Conservation (phyloP, 192 early-diverging fungal genomes). For the Tieghemiomyces parasiticus region DNA sequence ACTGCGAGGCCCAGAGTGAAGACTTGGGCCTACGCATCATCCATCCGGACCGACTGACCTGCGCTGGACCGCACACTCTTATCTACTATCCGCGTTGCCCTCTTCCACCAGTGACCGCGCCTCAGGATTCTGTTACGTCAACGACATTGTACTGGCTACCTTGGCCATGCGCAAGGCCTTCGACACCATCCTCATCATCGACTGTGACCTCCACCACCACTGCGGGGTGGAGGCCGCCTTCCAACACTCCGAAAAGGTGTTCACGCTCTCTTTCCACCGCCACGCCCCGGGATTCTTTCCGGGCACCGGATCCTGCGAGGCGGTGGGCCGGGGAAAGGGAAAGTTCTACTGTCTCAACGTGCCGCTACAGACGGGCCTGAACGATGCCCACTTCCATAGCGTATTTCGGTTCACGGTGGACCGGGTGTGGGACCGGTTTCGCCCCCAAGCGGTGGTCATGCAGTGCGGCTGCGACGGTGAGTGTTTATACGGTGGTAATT, state of each 20-base stretch:
- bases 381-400: conserved; percentile 67
- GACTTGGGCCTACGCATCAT: too few relatives aligned
- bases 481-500: background rate
- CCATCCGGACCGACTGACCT: too few relatives aligned
- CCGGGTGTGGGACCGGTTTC: conserved; percentile 52
- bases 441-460: conserved; percentile 71
- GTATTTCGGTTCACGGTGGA: conserved; percentile 62
- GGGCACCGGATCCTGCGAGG: conserved; percentile 63
- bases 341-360: conserved; percentile 82
- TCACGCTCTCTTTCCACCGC: conserved; percentile 96
- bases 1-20: too few relatives aligned
- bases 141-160: conserved; percentile 92
- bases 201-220: conserved; percentile 96
- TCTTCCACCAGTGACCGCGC: conserved; percentile 75
- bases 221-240: conserved; percentile 98
- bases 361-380: conserved; percentile 71
- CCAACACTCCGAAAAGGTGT: conserved; percentile 75
- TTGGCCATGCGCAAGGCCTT: conserved; percentile 61
- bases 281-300: conserved; percentile 90
- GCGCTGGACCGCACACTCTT: too few relatives aligned
- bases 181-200: conserved; percentile 83
- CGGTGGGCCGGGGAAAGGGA: conserved; percentile 64
- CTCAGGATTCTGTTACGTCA: conserved; percentile 96
- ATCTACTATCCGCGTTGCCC: too few relatives aligned
- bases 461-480: conserved; percentile 67